Conservation (phyloP, 768 basidiomycete genomes). For the Asterophora lycoperdoides region DNA sequence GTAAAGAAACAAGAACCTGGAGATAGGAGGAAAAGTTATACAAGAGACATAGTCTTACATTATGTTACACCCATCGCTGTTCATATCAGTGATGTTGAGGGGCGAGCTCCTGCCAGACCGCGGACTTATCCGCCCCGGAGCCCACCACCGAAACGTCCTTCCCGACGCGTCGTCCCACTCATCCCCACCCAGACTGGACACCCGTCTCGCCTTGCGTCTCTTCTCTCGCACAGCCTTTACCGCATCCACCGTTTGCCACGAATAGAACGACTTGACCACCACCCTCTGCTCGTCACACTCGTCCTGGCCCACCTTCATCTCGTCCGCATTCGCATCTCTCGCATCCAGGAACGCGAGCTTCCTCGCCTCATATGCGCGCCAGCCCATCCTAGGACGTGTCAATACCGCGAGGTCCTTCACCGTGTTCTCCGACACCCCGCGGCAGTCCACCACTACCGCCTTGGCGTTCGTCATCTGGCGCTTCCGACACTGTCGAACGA, state of each 20-base stretch:
- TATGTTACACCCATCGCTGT: constrained; percentile 61
- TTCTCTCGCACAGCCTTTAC: constrained; percentile 66
- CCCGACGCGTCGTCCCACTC: constrained; percentile 22
- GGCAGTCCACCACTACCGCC: constrained; percentile 74
- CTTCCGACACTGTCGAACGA: constrained; percentile 51
- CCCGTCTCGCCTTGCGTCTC: constrained; percentile 52
- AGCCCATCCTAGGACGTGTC: constrained; percentile 69
- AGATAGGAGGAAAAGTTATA: constrained; percentile 16
- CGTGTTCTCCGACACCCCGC: constrained; percentile 55
- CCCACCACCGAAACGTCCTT: constrained; percentile 47
- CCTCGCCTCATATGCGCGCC: constrained; percentile 70
- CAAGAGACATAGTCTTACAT: constrained; percentile 43
- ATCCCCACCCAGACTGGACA: constrained; percentile 34
- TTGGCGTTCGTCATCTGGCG: constrained; percentile 48
- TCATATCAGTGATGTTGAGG: constrained; percentile 38
- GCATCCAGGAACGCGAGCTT: constrained; percentile 68
- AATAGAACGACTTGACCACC: constrained; percentile 80
- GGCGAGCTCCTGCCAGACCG: constrained; percentile 49
- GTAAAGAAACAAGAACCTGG: background rate
- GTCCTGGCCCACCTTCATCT: constrained; percentile 67
- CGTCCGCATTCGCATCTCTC: constrained; percentile 58
- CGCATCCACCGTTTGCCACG: constrained; percentile 82
- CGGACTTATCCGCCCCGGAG: constrained; percentile 37
- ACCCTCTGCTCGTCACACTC: constrained; percentile 74
- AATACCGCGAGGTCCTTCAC: constrained; percentile 55